Evolutionary conservation across 768 basidiomycete genomes (phyloP), one percentile per base, ranked within the genome.

Genomic region (Agrocybe chaxingu): DNA sequence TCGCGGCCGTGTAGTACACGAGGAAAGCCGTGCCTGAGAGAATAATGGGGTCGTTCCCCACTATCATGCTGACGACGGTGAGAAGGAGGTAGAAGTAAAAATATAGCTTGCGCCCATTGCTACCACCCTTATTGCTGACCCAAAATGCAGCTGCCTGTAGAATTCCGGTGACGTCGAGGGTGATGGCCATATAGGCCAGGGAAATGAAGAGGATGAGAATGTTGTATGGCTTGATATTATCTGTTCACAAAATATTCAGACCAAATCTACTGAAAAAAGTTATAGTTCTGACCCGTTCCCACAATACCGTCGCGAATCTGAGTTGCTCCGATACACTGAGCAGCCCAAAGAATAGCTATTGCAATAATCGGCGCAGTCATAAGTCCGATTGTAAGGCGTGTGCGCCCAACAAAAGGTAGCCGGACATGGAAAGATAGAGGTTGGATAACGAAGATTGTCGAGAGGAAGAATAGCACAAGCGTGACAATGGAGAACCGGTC

Each of bases 41-140:
- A 50, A 97, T 90, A 63, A 98, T 81, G 0, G 95, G 95, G 67
- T 98, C 92, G 61, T 97, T 97, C 5, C 94, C 95, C n/a, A 97
- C 74, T 1, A 94, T 57, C 39, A 88, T 74, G 37, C 91, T 93
- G 52, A 85, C 74, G 10, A 79, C 62, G 9, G 89, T 85, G 62
- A 96, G 84, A 76, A 97, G 83, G 53, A 84, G 34, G 64, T 92
- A 98, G 64, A 97, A 87, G 56, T 87, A 87, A 31, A 87, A 63
- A 66, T 85, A 94, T 0, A 96, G 75, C 42, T 69, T 81, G 58
- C 76, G 74, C n/a, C 89, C 90, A 24, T 83, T 82, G 5, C 73
- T 65, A 3, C 92, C 89, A 18, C 91, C 88, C 62, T 78, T 80
- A 54, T 88, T 87, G 55, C 85, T 85, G 57, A 97, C 92, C 81